phyloP scores from a whole-genome alignment of 2,329 filamentous ascomycete genomes.

The Arthrobotrys sinensis region DNA sequence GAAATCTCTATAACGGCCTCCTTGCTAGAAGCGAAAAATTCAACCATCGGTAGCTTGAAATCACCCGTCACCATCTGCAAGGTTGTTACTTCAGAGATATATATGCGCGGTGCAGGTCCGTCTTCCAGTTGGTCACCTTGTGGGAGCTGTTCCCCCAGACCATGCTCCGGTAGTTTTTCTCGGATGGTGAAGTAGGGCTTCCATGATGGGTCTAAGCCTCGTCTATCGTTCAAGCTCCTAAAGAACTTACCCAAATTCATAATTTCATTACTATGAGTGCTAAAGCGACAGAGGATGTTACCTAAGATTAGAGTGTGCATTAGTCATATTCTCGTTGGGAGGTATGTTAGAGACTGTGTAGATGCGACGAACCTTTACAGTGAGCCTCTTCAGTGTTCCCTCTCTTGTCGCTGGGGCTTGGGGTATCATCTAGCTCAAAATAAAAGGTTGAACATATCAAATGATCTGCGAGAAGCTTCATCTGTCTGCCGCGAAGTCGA shows the following conservation, averaged over 20 bases:
- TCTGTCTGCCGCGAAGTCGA: background rate
- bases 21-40: conserved; percentile 6
- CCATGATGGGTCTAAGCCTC: background rate
- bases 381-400: background rate
- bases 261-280: background rate
- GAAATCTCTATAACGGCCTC: conserved; percentile 11
- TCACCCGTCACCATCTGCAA: background rate
- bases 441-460: conserved; percentile 41
- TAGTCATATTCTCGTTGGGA: background rate
- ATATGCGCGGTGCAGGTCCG: background rate
- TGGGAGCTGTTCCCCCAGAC: too few relatives aligned
- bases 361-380: conserved; percentile 1
- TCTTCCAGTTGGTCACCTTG: too few relatives aligned
- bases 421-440: conserved; percentile 5
- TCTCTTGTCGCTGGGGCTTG: background rate
- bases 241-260: conserved; percentile 5
- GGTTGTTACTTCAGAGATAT: background rate
- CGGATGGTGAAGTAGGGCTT: conserved; percentile 23
- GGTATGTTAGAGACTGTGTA: too few relatives aligned
- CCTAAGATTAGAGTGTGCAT: background rate
- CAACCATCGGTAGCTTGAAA: conserved; percentile 14
- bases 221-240: background rate
- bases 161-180: background rate
- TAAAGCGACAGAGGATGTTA: conserved; percentile 11
- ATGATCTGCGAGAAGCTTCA: conserved; percentile 21